phyloP scores from a whole-genome alignment of 495 filamentous ascomycete genomes.

The Parathielavia hyrcaniae region DNA sequence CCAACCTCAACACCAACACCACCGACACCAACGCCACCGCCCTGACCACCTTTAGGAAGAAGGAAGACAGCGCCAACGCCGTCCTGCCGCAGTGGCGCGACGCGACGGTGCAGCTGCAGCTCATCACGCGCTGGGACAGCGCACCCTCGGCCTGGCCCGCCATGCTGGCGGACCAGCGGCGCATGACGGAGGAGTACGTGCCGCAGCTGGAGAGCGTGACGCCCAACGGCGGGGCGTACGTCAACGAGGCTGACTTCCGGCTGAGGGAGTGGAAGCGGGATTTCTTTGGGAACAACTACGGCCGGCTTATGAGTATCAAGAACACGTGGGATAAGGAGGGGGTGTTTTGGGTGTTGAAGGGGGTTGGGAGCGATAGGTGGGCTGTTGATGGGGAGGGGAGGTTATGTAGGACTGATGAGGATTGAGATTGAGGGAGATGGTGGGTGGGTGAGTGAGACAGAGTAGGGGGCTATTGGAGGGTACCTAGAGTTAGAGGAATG shows the following conservation, averaged over 20 bases:
- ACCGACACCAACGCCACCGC: too few relatives aligned
- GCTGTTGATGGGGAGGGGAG: background rate
- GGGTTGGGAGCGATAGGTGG: constrained; percentile 6
- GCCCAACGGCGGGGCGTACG: constrained; percentile 35
- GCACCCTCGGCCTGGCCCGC: background rate
- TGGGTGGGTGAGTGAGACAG: too few relatives aligned
- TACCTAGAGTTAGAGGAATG: too few relatives aligned
- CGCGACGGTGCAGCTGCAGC: background rate
- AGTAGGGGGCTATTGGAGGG: too few relatives aligned
- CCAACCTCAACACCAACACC: too few relatives aligned
- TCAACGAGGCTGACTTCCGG: constrained; percentile 45
- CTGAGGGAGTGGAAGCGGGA: constrained; percentile 30
- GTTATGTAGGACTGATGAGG: background rate
- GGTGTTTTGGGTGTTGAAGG: constrained; percentile 34
- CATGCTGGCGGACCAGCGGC: constrained; percentile 7
- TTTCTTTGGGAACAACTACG: constrained; percentile 43
- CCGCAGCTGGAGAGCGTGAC: constrained; percentile 37
- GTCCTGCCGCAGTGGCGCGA: constrained; percentile 9
- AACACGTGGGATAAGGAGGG: constrained; percentile 43
- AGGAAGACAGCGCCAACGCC: background rate
- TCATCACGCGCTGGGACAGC: constrained; percentile 1
- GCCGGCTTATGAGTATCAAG: constrained; percentile 41
- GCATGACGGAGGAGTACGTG: constrained; percentile 46
- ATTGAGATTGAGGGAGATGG: background rate
- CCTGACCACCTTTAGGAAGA: too few relatives aligned